Conservation (phyloP, 768 basidiomycete genomes). For the Mycena floridula region DNA sequence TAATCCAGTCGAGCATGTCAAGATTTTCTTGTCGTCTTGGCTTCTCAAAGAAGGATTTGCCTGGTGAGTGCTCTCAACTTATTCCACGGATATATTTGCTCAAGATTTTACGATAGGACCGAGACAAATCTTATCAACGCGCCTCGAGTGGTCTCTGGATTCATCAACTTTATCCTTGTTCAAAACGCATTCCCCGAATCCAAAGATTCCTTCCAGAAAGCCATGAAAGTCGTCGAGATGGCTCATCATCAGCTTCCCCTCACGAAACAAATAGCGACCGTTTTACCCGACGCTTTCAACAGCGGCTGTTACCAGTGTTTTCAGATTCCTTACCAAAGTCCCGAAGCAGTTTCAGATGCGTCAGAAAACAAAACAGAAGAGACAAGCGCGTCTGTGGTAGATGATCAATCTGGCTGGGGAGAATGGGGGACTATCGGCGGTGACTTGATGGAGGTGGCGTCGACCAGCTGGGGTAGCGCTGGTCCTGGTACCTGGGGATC, state of each 20-base stretch:
- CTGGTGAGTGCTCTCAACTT: conserved; percentile 39
- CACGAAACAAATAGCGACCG: conserved; percentile 38
- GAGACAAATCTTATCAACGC: conserved; percentile 41
- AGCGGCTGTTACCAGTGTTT: conserved; percentile 42
- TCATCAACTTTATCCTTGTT: conserved; percentile 54
- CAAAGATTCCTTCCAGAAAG: conserved; percentile 33
- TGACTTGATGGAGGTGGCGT: neutral
- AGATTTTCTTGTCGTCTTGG: conserved; percentile 64
- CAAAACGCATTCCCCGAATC: conserved; percentile 47
- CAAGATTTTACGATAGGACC: conserved; percentile 25
- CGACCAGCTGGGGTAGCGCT: neutral
- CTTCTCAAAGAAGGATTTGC: conserved; percentile 63
- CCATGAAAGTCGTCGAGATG: conserved; percentile 33
- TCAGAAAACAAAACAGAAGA: conserved; percentile 27
- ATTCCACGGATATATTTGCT: conserved; percentile 1
- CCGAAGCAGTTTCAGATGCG: conserved; percentile 39
- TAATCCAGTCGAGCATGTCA: neutral
- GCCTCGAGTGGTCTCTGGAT: conserved; percentile 54
- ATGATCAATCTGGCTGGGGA: neutral
- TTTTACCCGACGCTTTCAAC: conserved; percentile 45
- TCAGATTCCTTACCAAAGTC: too few relatives aligned
- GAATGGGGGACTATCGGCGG: neutral
- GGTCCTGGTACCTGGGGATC: neutral
- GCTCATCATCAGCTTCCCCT: conserved; percentile 47
- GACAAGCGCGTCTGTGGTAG: neutral